phyloP scores from a whole-genome alignment of 176 grass and related monocot species.

The Paspalum notatum region DNA sequence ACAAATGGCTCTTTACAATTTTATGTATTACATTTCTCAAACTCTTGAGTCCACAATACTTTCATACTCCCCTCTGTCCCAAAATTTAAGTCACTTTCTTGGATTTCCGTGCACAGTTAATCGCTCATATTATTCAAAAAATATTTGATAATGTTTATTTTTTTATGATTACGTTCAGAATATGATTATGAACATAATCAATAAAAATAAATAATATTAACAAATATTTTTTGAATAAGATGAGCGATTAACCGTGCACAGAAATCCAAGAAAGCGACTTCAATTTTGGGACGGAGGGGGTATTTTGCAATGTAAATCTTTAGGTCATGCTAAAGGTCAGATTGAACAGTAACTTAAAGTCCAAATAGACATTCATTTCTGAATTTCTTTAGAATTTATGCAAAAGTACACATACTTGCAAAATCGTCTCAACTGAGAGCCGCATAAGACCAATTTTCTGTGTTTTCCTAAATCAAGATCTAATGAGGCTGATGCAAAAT shows the following conservation, averaged over 20 bases:
- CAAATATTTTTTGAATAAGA: too few species aligned
- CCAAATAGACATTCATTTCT: neutral
- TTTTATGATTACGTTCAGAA: too few species aligned
- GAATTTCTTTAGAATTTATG: neutral
- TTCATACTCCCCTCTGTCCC: neutral
- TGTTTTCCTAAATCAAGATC: constrained; percentile 21
- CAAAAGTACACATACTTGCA: neutral
- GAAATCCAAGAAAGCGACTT: too few species aligned
- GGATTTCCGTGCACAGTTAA: too few species aligned
- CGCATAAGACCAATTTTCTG: neutral
- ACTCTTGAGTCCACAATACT: neutral
- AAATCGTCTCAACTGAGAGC: constrained; percentile 28
- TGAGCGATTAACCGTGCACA: too few species aligned
- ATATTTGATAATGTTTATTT: too few species aligned
- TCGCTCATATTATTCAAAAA: too few species aligned
- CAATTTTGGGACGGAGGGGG: too few species aligned
- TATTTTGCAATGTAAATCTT: neutral
- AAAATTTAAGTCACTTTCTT: too few species aligned
- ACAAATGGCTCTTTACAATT: constrained; percentile 9
- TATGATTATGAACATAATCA: too few species aligned
- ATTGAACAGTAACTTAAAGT: neutral
- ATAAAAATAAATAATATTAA: too few species aligned
- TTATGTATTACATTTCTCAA: neutral
- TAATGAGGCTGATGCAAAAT: neutral
- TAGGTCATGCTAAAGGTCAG: neutral